phyloP scores from a whole-genome alignment of 148 eudicot genomes.

The Cornus florida region DNA sequence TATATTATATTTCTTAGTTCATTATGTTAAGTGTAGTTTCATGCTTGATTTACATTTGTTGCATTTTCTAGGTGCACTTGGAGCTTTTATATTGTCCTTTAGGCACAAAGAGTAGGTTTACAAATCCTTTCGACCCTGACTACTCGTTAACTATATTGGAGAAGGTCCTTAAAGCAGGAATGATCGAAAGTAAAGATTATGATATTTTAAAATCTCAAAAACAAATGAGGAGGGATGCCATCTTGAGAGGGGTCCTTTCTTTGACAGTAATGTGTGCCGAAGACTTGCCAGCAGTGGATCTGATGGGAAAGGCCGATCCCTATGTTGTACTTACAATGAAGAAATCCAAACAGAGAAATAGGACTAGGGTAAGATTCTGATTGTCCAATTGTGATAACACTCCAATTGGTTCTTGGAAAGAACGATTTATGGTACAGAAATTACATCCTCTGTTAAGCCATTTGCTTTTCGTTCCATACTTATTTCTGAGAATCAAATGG shows the following conservation, averaged over 20 bases:
- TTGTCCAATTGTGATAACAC: neutral
- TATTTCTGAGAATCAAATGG: neutral
- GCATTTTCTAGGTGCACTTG: constrained; percentile 60
- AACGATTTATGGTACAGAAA: neutral
- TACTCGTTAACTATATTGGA: constrained; percentile 66
- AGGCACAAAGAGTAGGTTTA: constrained; percentile 50
- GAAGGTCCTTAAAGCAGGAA: constrained; percentile 54
- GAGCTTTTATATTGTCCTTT: constrained; percentile 82
- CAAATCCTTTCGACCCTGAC: constrained; percentile 51
- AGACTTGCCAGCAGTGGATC: constrained; percentile 68
- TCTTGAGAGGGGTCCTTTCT: constrained; percentile 84
- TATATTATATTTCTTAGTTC: neutral
- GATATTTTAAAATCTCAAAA: constrained; percentile 37
- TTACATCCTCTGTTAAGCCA: neutral
- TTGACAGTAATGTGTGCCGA: constrained; percentile 78
- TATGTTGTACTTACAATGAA: constrained; percentile 64
- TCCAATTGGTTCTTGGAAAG: neutral
- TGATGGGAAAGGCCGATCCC: constrained; percentile 86
- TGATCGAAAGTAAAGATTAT: constrained; percentile 31
- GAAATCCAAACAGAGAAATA: constrained; percentile 63
- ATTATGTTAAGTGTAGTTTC: neutral
- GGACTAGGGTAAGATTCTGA: constrained; percentile 67
- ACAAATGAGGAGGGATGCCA: constrained; percentile 50
- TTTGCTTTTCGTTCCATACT: neutral
- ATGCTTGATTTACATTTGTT: neutral